These are phyloP conservation scores for Trypanosoma boissoni DNA, from an alignment of 208 protist genomes.

Conservation along the genomic window DNA sequence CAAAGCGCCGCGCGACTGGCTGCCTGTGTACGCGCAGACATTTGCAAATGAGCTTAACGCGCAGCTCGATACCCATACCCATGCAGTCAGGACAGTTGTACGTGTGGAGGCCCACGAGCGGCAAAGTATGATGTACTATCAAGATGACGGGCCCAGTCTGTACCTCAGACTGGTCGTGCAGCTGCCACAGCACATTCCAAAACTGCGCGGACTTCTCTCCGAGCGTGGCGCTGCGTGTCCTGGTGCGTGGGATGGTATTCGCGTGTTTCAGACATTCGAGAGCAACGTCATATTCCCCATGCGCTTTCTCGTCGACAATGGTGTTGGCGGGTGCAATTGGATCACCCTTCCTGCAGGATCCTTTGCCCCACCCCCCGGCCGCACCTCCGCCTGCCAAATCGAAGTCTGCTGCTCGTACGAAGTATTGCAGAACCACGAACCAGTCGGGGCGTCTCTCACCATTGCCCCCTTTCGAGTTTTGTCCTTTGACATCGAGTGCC, in stretches of 20 bases:
- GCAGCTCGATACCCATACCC: conserved; percentile 57
- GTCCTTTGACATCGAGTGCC: conserved; percentile 99
- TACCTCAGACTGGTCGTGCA: conserved; percentile 88
- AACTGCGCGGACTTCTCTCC: conserved; percentile 74
- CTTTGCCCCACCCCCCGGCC: conserved; percentile 33
- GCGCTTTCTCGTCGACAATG: conserved; percentile 98
- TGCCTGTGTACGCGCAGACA: conserved; percentile 64
- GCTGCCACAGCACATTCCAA: conserved; percentile 90
- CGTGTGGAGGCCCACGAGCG: conserved; percentile 76
- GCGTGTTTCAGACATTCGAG: conserved; percentile 96
- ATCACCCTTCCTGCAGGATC: conserved; percentile 80
- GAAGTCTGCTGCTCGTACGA: conserved; percentile 91
- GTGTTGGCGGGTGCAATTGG: conserved; percentile 96
- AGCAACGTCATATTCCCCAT: conserved; percentile 98
- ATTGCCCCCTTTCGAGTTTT: conserved; percentile 99
- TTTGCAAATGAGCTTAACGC: conserved; percentile 77
- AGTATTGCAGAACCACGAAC: conserved; percentile 80
- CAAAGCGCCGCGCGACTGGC: conserved; percentile 75
- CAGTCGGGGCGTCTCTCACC: conserved; percentile 89
- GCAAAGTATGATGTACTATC: conserved; percentile 81
- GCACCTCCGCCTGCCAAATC: conserved; percentile 88
- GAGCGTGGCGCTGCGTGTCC: conserved; percentile 70
- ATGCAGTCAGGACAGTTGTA: conserved; percentile 63
- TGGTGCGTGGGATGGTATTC: conserved; percentile 69
- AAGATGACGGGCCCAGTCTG: conserved; percentile 35